Evolutionary conservation across 768 basidiomycete genomes (phyloP).

Genomic region (Crassisporium funariophilum): DNA sequence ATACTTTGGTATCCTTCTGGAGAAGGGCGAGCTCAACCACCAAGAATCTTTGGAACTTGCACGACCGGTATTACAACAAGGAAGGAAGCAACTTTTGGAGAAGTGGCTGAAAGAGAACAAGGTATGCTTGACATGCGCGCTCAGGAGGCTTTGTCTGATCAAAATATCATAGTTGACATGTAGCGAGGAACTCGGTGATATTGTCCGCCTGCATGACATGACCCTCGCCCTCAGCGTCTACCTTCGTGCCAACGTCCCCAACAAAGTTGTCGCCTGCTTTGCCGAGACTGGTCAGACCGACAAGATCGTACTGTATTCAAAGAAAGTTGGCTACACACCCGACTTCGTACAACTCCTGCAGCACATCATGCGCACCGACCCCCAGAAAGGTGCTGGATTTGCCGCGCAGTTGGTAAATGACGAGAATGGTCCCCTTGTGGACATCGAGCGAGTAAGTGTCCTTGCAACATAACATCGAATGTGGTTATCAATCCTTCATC

Average conservation of each 20-base stretch:
- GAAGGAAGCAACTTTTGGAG: conserved; percentile 94
- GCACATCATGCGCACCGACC: conserved; percentile 94
- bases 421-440: conserved; percentile 88
- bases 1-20: conserved; percentile 97
- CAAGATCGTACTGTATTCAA: conserved; percentile 96
- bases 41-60: conserved; percentile 95
- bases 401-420: conserved; percentile 94
- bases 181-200: conserved; percentile 97
- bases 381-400: conserved; percentile 98
- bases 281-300: conserved; percentile 98
- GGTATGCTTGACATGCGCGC: conserved; percentile 42
- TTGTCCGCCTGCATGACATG: conserved; percentile 94
- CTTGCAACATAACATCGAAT: not conserved
- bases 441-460: conserved; percentile 78
- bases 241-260: conserved; percentile 94
- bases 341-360: conserved; percentile 93
- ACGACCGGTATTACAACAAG: conserved; percentile 93
- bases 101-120: conserved; percentile 99
- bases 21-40: conserved; percentile 98
- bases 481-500: conserved; percentile 3
- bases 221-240: conserved; percentile 97
- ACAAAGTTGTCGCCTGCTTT: conserved; percentile 99
- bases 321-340: conserved; percentile 93
- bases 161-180: conserved; percentile 75
- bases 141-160: not conserved